A percentile compares a stretch with the other conserved stretches of the same genome.
phyloP scores from a whole-genome alignment of 2,329 filamentous ascomycete species.

The Botrytis aclada region DNA sequence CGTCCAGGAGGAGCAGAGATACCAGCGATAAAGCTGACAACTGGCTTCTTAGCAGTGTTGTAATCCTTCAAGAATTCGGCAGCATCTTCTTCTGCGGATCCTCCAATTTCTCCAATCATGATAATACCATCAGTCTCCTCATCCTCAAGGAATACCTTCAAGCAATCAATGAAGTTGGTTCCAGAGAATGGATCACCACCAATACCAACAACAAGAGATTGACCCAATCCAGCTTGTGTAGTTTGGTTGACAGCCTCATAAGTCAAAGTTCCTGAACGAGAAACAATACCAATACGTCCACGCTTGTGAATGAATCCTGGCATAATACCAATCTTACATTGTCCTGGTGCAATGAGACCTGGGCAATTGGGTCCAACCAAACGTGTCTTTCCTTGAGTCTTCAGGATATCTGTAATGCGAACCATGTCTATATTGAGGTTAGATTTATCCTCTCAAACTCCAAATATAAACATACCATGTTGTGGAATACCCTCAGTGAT shows the following conservation, averaged over 20 bases:
- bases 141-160: slow-evolving; percentile 94
- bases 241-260: slow-evolving; percentile 99
- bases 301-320: slow-evolving; percentile 99
- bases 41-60: slow-evolving; percentile 92
- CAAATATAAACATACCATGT: slow-evolving; percentile 63
- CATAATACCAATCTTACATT: slow-evolving; percentile 99
- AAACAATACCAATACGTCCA: slow-evolving; percentile 97
- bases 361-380: slow-evolving; percentile 98
- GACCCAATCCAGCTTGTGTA: slow-evolving; percentile 91
- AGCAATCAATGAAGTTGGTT: slow-evolving; percentile 99
- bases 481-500: slow-evolving; percentile 98
- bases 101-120: slow-evolving; percentile 99
- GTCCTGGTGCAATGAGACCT: slow-evolving; percentile 88
- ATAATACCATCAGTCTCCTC: slow-evolving; percentile 98
- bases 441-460: slow-evolving; percentile 24
- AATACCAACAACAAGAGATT: slow-evolving; percentile 97
- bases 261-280: slow-evolving; percentile 93
- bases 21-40: slow-evolving; percentile 96
- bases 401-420: slow-evolving; percentile 95
- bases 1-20: slow-evolving; percentile 95
- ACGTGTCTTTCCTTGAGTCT: slow-evolving; percentile 95
- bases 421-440: slow-evolving; percentile 74
- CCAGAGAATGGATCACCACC: slow-evolving; percentile 98
- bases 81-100: slow-evolving; percentile 94
- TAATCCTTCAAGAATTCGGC: slow-evolving; percentile 91